These are phyloP conservation scores for Pyrrhoderma noxium DNA, from an alignment of 1,284 basidiomycete species.

Conservation along the genomic window DNA sequence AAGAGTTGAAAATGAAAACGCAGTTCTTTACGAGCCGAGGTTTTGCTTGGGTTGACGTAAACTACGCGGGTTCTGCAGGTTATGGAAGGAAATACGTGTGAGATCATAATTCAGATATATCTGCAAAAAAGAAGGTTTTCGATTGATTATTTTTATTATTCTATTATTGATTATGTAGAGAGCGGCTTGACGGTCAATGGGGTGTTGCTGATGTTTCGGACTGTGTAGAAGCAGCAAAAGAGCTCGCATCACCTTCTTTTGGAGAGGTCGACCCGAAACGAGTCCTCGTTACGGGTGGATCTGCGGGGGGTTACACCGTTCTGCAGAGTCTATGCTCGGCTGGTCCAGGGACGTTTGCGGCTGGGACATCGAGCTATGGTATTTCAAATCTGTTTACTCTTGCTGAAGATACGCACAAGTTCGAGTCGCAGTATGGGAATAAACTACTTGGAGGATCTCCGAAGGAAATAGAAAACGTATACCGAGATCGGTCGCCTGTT, in stretches of 20 bases:
- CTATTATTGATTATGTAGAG: too few species aligned
- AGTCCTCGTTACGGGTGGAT: conserved; percentile 51
- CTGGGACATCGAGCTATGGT: conserved; percentile 46
- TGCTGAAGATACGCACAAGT: conserved; percentile 57
- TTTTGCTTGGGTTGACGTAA: conserved; percentile 50
- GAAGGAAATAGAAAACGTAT: conserved; percentile 39
- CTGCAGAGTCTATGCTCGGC: conserved; percentile 34
- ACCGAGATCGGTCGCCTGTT: conserved; percentile 43
- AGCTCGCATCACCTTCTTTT: conserved; percentile 37
- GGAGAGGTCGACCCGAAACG: conserved; percentile 48
- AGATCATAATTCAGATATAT: conserved; percentile 18
- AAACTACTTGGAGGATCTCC: conserved; percentile 50
- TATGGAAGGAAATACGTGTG: conserved; percentile 54
- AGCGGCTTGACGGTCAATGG: conserved; percentile 57
- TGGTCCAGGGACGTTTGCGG: conserved; percentile 30
- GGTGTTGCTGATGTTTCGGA: conserved; percentile 61
- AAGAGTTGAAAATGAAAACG: conserved; percentile 43
- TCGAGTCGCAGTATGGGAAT: conserved; percentile 48
- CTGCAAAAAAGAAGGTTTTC: background rate
- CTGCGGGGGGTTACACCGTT: conserved; percentile 56
- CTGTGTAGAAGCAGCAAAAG: conserved; percentile 43
- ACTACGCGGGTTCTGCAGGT: conserved; percentile 64
- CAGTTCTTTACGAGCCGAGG: conserved; percentile 67
- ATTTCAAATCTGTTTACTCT: conserved; percentile 46
- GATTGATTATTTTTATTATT: background rate